Base-by-base conservation (phyloP, 495 filamentous ascomycete species). In the Penicillium subrubescens region DNA sequence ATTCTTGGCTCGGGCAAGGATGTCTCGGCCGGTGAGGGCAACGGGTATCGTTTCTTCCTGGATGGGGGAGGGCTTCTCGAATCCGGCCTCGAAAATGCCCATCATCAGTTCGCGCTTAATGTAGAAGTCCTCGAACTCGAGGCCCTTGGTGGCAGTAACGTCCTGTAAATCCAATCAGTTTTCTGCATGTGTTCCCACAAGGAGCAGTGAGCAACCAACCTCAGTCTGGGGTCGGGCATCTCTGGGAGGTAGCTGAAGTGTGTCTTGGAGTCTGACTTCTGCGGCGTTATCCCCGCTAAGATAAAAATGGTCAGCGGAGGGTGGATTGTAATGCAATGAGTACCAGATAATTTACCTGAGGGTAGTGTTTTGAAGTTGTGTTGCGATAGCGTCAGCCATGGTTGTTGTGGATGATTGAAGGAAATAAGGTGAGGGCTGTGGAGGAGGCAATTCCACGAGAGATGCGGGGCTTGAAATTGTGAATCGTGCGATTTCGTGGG, bases 1-100 rank as follows among this genome's bases (percentile, higher is more conserved):
- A 70, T 99, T 99, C 78, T 99, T 99, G 61, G 95, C 95, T 73
- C 95, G 88, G 43, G 95, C 95, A 59, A 99, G 84, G 63, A 99
- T 94, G 75, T 99, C 96, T 79, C 93, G 86, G 55, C 94, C 94
- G 19, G 94, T 96, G 43, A 99, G 86, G 21, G 94, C 95, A 62
- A 98, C 94, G 23, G 95, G 95, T 73, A 99, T 97, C 43, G 94
- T 90, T 78, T 97, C 95, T 89, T 99, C 95, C 86, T 99, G 95
- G 66, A 99, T 98, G 17, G 95, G 95, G 52, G 95, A 99, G 2
- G 95, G 95, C 78, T 96, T 97, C 73, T 99, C 95, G 77, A 97
- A 99, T 56, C 95, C 95, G 67, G 95, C 95, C 79, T 97, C 96
- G 77, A 98, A 98, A 60, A 99, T 97, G 35, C 95, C 95, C 93